Percentiles rank a stretch among this genome's conserved stretches.
Conservation (phyloP, 176 grass and related monocot species). For the Oryza coarctata region DNA sequence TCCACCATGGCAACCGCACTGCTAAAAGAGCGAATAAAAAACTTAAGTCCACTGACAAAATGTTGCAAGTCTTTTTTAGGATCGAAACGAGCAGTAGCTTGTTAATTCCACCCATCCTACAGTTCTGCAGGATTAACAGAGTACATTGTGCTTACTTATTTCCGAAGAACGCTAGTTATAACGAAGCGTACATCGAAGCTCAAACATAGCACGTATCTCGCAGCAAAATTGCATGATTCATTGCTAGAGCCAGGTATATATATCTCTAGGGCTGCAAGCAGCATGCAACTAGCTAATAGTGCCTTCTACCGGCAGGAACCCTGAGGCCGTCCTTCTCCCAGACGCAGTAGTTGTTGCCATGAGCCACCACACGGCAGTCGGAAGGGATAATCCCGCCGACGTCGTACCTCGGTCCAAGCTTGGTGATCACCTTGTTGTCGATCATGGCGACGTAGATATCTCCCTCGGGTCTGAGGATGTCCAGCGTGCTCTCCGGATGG, state of each 20-base stretch:
- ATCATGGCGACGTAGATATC: constrained; percentile 44
- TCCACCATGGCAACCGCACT: too few relatives aligned
- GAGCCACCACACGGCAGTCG: neutral
- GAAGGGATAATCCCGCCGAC: neutral
- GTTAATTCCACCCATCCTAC: neutral
- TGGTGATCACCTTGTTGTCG: neutral
- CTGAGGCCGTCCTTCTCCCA: neutral
- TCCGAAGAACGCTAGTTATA: neutral
- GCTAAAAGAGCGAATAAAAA: too few relatives aligned
- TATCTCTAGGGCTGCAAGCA: neutral
- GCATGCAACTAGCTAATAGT: neutral
- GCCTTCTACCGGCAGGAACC: neutral
- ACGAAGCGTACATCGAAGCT: neutral
- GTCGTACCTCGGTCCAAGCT: neutral
- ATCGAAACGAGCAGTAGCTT: neutral
- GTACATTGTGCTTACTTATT: neutral
- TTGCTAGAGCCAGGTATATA: neutral
- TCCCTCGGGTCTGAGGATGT: constrained; percentile 34
- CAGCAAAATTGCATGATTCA: neutral
- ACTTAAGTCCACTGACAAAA: neutral
- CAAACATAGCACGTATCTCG: neutral
- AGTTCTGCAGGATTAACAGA: neutral
- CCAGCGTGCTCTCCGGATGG: constrained; percentile 33
- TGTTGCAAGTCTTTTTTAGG: neutral
- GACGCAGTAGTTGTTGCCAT: neutral